Conservation (phyloP, 441 rosid species). For the Pelargonium cotyledonis region DNA sequence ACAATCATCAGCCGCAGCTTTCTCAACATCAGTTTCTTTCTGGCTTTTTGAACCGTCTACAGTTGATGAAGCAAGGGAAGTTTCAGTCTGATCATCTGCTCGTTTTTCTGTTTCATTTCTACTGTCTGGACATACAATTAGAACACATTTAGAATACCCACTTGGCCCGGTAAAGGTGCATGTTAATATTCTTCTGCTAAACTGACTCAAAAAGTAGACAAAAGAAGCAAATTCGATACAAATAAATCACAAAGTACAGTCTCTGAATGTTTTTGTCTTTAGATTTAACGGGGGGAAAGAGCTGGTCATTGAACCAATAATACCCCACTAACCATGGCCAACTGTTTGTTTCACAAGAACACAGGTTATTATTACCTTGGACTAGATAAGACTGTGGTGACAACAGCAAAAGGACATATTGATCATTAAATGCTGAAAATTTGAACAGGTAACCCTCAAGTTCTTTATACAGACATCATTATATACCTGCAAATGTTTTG, state of each 20-base stretch:
- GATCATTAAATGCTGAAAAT: not conserved
- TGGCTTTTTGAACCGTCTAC: constrained; percentile 44
- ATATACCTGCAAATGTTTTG: constrained; percentile 64
- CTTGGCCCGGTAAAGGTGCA: constrained; percentile 2
- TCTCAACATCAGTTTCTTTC: constrained; percentile 41
- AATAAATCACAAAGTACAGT: not conserved
- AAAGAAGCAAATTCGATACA: constrained; percentile 8
- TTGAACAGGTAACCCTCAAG: not conserved
- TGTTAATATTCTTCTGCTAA: not conserved
- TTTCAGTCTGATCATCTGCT: constrained; percentile 41
- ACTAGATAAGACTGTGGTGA: not conserved
- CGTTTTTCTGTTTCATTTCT: constrained; percentile 44
- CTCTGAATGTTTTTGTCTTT: constrained; percentile 7
- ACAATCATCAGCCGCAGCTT: constrained; percentile 38
- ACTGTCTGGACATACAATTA: constrained; percentile 40
- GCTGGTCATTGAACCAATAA: not conserved
- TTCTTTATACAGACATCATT: not conserved
- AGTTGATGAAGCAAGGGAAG: constrained; percentile 49
- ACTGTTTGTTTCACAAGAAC: not conserved
- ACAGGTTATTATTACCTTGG: not conserved
- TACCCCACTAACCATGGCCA: not conserved
- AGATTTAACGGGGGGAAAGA: not conserved
- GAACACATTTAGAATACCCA: constrained; percentile 3
- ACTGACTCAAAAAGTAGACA: constrained; percentile 10
- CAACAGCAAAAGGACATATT: not conserved